Percentiles rank a stretch among this genome's conserved stretches.
Evolutionary conservation across 1,139 yeast genomes (phyloP).

Genomic region (Trichomonascaceae sp.): DNA sequence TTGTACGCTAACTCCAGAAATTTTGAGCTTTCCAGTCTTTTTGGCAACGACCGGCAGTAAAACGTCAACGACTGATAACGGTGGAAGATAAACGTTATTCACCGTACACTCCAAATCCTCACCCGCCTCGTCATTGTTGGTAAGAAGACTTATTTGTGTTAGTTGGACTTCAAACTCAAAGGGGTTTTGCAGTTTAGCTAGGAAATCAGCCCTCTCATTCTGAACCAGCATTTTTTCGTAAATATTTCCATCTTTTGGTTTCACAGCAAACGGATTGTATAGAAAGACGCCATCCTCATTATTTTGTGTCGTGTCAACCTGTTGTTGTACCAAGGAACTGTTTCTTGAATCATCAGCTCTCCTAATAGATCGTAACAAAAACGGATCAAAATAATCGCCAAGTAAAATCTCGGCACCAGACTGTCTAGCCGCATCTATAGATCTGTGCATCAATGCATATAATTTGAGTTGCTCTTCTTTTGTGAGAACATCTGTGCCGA

Average conservation of each 20-base stretch:
- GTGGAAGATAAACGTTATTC: slow-evolving; percentile 33
- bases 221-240: slow-evolving; percentile 20
- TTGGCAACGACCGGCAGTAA: slow-evolving; percentile 42
- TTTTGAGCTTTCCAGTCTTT: slow-evolving; percentile 36
- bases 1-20: slow-evolving; percentile 43
- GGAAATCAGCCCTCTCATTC: slow-evolving; percentile 32
- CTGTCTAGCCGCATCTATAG: slow-evolving; percentile 27
- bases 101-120: slow-evolving; percentile 18
- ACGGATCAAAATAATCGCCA: slow-evolving; percentile 64
- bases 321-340: slow-evolving; percentile 2
- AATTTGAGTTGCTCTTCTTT: slow-evolving; percentile 43
- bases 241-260: slow-evolving; percentile 6
- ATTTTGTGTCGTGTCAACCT: slow-evolving; percentile 1
- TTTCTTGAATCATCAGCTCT: slow-evolving; percentile 22
- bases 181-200: slow-evolving; percentile 68
- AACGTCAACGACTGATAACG: slow-evolving; percentile 38
- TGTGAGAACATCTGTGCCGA: slow-evolving; percentile 46
- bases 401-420: slow-evolving; percentile 27
- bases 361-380: slow-evolving; percentile 47
- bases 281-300: slow-evolving; percentile 27
- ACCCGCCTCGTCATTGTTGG: slow-evolving; percentile 19
- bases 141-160: slow-evolving; percentile 38
- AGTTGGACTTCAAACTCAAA: slow-evolving; percentile 69
- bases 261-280: slow-evolving; percentile 38
- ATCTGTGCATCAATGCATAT: slow-evolving; percentile 26